A percentile compares a stretch with the other conserved stretches of the same genome.
phyloP scores from a whole-genome alignment of 2,329 filamentous ascomycete genomes.

The Diplodia sapinea region DNA sequence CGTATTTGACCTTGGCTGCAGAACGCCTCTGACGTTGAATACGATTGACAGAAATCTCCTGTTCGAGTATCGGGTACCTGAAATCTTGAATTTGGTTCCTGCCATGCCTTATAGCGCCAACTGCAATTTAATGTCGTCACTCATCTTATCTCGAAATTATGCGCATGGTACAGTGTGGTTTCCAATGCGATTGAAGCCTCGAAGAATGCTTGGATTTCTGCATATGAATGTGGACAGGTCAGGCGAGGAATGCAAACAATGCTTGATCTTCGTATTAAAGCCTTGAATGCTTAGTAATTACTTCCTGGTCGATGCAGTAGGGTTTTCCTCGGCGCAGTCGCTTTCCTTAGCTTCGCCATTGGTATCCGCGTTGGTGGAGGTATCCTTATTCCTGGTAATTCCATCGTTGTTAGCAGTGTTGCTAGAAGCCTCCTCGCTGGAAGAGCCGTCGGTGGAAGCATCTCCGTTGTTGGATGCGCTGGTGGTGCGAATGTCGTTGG shows the following conservation, averaged over 20 bases:
- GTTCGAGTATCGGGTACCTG: not conserved
- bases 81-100: not conserved
- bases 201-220: no score
- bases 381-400: not conserved
- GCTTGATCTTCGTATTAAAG: not conserved
- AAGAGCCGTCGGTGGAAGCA: not conserved
- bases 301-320: not conserved
- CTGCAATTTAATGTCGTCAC: not conserved
- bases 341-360: not conserved
- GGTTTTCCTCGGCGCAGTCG: not conserved
- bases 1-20: not conserved
- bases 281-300: not conserved
- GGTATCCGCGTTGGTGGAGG: not conserved
- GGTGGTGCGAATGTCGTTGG: not conserved
- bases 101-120: not conserved
- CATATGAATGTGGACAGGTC: no score
- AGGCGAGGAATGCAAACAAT: not conserved
- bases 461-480: not conserved
- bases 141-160: no score
- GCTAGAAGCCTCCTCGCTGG: not conserved
- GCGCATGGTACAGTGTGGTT: no score
- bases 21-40: conserved; percentile 3
- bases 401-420: not conserved
- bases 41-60: not conserved
- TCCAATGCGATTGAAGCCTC: no score